Percentiles rank a stretch among this genome's conserved stretches.
These are phyloP conservation scores for Solanum medicagineum DNA, from an alignment of 257 asterid species.

Conservation along the genomic window DNA sequence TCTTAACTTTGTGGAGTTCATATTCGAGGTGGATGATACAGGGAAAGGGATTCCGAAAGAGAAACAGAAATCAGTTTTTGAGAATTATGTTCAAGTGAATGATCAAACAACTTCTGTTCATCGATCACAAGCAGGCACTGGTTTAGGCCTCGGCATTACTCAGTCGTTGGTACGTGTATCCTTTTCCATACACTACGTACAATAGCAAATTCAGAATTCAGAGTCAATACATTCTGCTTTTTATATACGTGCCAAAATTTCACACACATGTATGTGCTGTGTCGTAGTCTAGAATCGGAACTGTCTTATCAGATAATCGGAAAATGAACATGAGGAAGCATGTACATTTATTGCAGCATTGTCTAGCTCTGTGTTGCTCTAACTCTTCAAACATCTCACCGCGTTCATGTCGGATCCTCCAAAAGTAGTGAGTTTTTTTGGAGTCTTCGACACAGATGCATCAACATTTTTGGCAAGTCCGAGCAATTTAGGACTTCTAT, in stretches of 20 bases:
- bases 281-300: no score
- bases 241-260: background rate
- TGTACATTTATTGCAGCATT: background rate
- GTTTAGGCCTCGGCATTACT: conserved; percentile 75
- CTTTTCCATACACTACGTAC: background rate
- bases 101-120: conserved; percentile 8
- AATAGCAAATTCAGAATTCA: background rate
- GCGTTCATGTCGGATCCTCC: background rate
- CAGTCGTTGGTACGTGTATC: conserved; percentile 49
- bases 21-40: conserved; percentile 67
- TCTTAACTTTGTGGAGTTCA: conserved; percentile 38
- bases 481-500: background rate
- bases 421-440: background rate
- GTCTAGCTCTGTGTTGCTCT: no score
- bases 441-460: background rate
- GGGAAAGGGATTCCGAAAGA: conserved; percentile 14
- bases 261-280: background rate
- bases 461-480: background rate
- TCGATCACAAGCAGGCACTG: conserved; percentile 47
- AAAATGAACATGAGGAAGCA: no score
- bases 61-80: conserved; percentile 46
- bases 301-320: background rate
- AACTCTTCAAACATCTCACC: no score
- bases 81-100: conserved; percentile 69
- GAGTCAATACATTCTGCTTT: background rate